Percentiles rank a stretch among this genome's conserved stretches.
Conservation (phyloP, 2,329 filamentous ascomycete species). For the Microsporum ferrugineum region DNA sequence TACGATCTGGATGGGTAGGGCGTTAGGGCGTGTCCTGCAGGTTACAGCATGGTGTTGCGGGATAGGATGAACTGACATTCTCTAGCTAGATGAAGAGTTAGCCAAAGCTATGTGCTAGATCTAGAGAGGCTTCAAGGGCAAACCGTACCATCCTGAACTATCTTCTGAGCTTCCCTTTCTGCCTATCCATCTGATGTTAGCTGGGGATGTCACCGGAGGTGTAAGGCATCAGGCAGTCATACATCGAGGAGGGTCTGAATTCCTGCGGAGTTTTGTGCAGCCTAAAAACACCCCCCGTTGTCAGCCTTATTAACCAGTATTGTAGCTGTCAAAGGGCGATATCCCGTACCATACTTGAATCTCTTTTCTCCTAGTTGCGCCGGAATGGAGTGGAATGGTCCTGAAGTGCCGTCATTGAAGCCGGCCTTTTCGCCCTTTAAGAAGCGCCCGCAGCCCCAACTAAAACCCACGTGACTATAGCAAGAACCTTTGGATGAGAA, state of each 20-base stretch:
- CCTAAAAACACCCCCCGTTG: slow-evolving; percentile 25
- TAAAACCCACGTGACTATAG: background rate
- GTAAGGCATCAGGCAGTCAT: slow-evolving; percentile 31
- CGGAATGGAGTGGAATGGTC: background rate
- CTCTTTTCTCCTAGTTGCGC: background rate
- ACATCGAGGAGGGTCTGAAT: slow-evolving; percentile 99
- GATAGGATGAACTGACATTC: slow-evolving; percentile 54
- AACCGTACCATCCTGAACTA: slow-evolving; percentile 79
- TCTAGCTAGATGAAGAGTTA: slow-evolving; percentile 48
- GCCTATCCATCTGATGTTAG: slow-evolving; percentile 46
- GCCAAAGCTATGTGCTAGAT: background rate
- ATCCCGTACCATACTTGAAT: slow-evolving; percentile 7
- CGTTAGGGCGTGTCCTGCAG: background rate
- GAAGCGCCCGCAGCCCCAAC: background rate
- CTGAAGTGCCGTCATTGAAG: slow-evolving; percentile 1
- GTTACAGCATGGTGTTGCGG: background rate
- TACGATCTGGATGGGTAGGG: slow-evolving; percentile 53
- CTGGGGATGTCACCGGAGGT: background rate
- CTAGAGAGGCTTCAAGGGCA: background rate
- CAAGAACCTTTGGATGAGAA: background rate
- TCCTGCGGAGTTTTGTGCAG: slow-evolving; percentile 94
- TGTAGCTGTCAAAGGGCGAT: too few relatives aligned
- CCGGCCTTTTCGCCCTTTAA: background rate
- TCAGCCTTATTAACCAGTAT: background rate
- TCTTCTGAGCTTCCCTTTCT: slow-evolving; percentile 97